These are phyloP conservation scores for Clarkia xantiana DNA, from an alignment of 345 rosid species.

Conservation along the genomic window DNA sequence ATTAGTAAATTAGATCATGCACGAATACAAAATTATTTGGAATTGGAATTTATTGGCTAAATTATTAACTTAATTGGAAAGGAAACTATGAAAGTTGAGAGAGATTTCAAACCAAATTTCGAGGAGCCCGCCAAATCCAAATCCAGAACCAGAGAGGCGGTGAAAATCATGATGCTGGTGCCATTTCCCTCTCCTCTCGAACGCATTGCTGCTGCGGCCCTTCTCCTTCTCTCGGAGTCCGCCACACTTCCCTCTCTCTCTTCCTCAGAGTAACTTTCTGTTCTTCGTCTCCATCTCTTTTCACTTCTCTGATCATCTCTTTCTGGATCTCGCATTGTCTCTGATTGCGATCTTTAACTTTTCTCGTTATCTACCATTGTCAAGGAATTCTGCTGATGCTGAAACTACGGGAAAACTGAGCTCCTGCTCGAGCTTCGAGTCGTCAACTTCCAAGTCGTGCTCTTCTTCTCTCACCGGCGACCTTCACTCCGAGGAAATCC, in stretches of 20 bases:
- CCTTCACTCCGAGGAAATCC: constrained; percentile 21
- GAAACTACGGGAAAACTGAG: constrained; percentile 9
- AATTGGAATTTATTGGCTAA: too few relatives aligned
- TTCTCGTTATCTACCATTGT: neutral
- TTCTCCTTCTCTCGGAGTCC: constrained; percentile 49
- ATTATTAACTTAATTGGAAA: too few relatives aligned
- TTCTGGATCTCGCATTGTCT: neutral
- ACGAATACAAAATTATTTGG: too few relatives aligned
- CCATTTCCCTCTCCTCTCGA: constrained; percentile 56
- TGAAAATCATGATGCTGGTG: constrained; percentile 2
- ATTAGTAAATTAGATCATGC: too few relatives aligned
- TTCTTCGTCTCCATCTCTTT: neutral
- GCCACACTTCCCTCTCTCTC: constrained; percentile 14
- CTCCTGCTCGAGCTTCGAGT: constrained; percentile 23
- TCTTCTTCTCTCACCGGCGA: constrained; percentile 29
- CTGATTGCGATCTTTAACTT: neutral
- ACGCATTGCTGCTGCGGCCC: constrained; percentile 61
- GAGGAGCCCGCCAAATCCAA: constrained; percentile 8
- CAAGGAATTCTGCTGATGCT: constrained; percentile 15
- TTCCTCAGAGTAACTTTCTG: constrained; percentile 5
- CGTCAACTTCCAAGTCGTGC: constrained; percentile 22
- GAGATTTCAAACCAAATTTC: neutral
- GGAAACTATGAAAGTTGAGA: neutral
- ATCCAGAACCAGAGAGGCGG: neutral
- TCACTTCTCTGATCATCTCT: constrained; percentile 2